Evolutionary conservation across 305 asterid species (phyloP), one percentile per base, ranked within the genome.

Genomic region (Coffea humblotiana): DNA sequence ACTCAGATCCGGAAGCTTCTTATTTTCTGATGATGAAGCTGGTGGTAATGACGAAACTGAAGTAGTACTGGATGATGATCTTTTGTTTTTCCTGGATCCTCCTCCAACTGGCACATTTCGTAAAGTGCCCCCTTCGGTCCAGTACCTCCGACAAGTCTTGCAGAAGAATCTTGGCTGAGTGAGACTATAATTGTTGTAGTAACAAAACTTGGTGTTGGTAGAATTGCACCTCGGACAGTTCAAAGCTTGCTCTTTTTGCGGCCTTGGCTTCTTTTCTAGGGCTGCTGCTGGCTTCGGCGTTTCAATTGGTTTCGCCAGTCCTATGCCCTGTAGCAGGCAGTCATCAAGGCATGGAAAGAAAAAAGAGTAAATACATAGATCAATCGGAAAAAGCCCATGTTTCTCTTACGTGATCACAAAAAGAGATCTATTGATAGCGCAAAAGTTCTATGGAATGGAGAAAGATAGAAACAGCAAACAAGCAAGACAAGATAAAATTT

Each of bases 91-190:
- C 25, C 91, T 78, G 10, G 91, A 88, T 49, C 91, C 87, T 3
- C 91, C 91, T 11, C 91, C 91, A 4, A 88, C 91, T 0, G 91
- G 91, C 61, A 88, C 90, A 79, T 75, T 88, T 64, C 90, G 86
- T 37, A 88, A 76, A 40, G 91, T 81, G 0, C 91, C 91, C 2
- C 91, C 91, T 66, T 85, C 87, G 47, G 90, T 87, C 90, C 90
- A 87, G 66, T 87, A 87, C 86, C 91, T 86, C 77, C 88, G 78
- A 78, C 91, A 88, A 47, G 88, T 83, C 80, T 88, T 88, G 77
- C 91, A 88, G 47, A 88, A 86, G 83, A 86, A 86, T 66, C 91
- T 84, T 52, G 91, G 91, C 75, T 88, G 91, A 63, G 91, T 74
- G 3, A 88, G 81, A 43, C 86, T 88, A 23, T 88, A 88, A 83